Conservation (phyloP, 257 asterid genomes). For the Schizonepeta tenuifolia region DNA sequence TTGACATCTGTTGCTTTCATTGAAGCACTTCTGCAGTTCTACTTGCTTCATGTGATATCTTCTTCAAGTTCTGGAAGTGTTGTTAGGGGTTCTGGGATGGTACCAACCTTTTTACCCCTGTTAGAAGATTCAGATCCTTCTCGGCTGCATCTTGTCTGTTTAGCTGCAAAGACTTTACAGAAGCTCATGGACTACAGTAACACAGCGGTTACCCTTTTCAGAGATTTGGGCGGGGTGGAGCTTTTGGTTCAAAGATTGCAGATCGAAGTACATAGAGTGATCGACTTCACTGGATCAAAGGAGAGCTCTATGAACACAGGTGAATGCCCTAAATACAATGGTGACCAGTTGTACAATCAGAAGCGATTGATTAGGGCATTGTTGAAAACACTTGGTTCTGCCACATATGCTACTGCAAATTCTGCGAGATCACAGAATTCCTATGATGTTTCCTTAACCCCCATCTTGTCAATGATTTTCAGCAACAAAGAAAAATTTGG, state of each 20-base stretch:
- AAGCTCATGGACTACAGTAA: conserved; percentile 96
- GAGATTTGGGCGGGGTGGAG: conserved; percentile 94
- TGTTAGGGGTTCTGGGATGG: conserved; percentile 97
- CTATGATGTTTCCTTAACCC: conserved; percentile 78
- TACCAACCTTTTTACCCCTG: conserved; percentile 90
- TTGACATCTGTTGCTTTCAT: conserved; percentile 80
- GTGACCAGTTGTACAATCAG: conserved; percentile 59
- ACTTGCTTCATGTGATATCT: conserved; percentile 87
- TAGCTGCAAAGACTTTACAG: conserved; percentile 92
- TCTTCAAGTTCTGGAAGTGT: conserved; percentile 96
- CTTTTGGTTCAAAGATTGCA: conserved; percentile 89
- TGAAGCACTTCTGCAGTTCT: conserved; percentile 90
- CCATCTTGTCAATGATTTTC: conserved; percentile 74
- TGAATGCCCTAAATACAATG: conserved; percentile 51
- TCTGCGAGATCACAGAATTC: conserved; percentile 75
- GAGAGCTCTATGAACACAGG: conserved; percentile 57
- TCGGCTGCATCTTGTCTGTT: conserved; percentile 81
- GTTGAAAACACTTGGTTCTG: conserved; percentile 92
- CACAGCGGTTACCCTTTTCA: conserved; percentile 88
- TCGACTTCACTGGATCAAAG: conserved; percentile 53
- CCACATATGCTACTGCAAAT: conserved; percentile 87
- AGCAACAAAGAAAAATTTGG: conserved; percentile 84
- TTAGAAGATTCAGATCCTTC: conserved; percentile 77
- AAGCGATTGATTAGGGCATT: conserved; percentile 84
- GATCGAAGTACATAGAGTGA: conserved; percentile 82